phyloP scores from a whole-genome alignment of 192 early-diverging fungal species.

The Glomus cerebriforme region DNA sequence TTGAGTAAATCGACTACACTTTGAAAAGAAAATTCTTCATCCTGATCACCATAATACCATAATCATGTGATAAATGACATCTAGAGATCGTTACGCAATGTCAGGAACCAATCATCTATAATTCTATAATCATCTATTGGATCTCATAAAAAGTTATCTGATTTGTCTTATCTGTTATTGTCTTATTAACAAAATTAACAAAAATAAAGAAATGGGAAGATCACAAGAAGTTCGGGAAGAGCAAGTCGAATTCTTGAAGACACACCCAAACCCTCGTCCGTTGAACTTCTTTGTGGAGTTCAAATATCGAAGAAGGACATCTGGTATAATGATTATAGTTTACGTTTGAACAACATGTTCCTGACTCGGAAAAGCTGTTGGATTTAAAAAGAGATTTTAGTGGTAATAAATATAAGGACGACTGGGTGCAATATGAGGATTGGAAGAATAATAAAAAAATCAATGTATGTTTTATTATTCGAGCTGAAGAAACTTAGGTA shows the following conservation, averaged over 20 bases:
- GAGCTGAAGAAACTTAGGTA: too few species aligned
- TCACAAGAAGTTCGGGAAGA: constrained; percentile 19
- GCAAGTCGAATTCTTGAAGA: constrained; percentile 31
- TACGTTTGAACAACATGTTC: constrained; percentile 15
- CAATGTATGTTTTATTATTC: constrained; percentile 19
- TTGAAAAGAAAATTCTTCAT: neutral
- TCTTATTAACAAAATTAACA: neutral
- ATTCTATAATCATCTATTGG: neutral
- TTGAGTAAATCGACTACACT: neutral
- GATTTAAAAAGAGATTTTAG: neutral
- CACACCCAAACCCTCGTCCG: neutral
- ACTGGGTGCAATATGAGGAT: constrained; percentile 2
- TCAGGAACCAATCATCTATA: neutral
- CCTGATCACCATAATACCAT: neutral
- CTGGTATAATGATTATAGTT: constrained; percentile 23
- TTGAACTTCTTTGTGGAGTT: constrained; percentile 28
- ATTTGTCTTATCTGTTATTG: neutral
- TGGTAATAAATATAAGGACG: neutral
- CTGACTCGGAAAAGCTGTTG: constrained; percentile 22
- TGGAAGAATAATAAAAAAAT: constrained; percentile 2
- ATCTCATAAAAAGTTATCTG: too few species aligned
- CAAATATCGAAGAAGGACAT: constrained; percentile 23
- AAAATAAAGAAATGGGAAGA: constrained; percentile 7
- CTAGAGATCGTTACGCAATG: neutral
- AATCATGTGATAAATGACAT: constrained; percentile 6